Base-by-base conservation (phyloP, 495 filamentous ascomycete genomes). In the Neurospora sp. region DNA sequence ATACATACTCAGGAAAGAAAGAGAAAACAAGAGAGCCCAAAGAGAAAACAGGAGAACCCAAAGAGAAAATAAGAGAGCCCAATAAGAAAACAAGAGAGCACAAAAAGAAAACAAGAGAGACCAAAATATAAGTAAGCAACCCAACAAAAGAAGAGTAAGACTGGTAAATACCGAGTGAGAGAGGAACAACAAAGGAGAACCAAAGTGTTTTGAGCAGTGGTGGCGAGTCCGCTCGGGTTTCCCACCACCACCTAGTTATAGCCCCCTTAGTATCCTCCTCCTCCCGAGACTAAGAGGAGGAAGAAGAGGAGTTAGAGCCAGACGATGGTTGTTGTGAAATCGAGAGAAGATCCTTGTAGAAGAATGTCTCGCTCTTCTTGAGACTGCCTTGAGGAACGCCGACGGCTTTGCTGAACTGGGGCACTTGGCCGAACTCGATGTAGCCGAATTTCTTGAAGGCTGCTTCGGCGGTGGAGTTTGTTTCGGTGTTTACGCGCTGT, bases 361-460 rank as follows among this genome's bases (percentile, higher is more conserved):
- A 84, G 66, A 83, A 82, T 0, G 81, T 81, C 53, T 79, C 78
- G 72, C 81, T 81, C 74, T 78, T 81, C 38, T 77, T 75, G 11
- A 61, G 53, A 3, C 66, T 74, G 66, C 76, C 78, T 16, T 73
- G 77, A 9, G 78, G 74, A 8, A 61, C 12, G 31, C 31, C 31
- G 22, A 75, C 71, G 10, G 75, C 75, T 1, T 75, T 76, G 41
- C 77, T 79, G 70, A 81, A 84, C 16, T 75, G 75, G 35, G 82
- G 82, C 16, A 83, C 77, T 69, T 78, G 79, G 68, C 82, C 81
- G 22, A 80, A 74, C 74, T 83, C 78, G 14, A 70, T 74, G 74
- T 83, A 85, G 18, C 77, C 79, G 40, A 83, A 76, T 68, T 76
- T 79, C 38, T 73, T 77, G 76, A 81, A 83, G 41, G 77, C 76